These are phyloP conservation scores for Bruguiera gymnorhiza DNA, from an alignment of 345 rosid species.

Conservation along the genomic window DNA sequence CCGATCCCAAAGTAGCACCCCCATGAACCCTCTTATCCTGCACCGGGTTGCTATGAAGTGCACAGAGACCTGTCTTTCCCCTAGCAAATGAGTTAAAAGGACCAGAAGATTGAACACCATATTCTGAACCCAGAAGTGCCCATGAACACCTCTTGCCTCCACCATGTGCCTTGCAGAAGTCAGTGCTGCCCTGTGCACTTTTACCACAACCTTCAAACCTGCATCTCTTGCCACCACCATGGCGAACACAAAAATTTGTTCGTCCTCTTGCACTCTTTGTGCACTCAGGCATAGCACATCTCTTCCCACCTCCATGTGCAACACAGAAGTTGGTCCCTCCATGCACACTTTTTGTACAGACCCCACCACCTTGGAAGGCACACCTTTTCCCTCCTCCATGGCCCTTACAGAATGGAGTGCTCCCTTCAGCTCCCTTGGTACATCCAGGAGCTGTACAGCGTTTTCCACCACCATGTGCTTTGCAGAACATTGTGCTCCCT, in stretches of 20 bases:
- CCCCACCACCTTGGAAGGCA: constrained; percentile 71
- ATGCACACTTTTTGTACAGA: constrained; percentile 92
- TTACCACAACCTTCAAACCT: constrained; percentile 79
- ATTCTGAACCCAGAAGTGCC: constrained; percentile 81
- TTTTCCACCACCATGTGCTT: constrained; percentile 98
- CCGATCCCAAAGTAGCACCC: constrained; percentile 54
- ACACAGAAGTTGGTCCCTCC: constrained; percentile 99
- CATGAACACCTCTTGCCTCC: constrained; percentile 93
- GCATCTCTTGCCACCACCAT: constrained; percentile 99
- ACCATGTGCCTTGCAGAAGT: constrained; percentile 96
- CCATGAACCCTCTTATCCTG: constrained; percentile 89
- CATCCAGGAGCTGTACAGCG: constrained; percentile 77
- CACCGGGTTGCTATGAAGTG: constrained; percentile 65
- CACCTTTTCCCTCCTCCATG: constrained; percentile 99
- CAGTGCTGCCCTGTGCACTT: constrained; percentile 98
- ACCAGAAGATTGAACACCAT: constrained; percentile 46
- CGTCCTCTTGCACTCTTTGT: constrained; percentile 98
- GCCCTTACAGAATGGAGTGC: constrained; percentile 93
- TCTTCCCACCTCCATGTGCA: constrained; percentile 97
- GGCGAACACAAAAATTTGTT: constrained; percentile 87
- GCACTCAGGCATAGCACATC: constrained; percentile 81
- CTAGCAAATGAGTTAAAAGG: constrained; percentile 86
- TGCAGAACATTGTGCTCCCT: constrained; percentile 97
- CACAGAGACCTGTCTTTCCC: constrained; percentile 84
- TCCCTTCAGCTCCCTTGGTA: constrained; percentile 97